Base-by-base conservation (phyloP, 2,329 filamentous ascomycete genomes). In the Gaeumannomyces tritici region DNA sequence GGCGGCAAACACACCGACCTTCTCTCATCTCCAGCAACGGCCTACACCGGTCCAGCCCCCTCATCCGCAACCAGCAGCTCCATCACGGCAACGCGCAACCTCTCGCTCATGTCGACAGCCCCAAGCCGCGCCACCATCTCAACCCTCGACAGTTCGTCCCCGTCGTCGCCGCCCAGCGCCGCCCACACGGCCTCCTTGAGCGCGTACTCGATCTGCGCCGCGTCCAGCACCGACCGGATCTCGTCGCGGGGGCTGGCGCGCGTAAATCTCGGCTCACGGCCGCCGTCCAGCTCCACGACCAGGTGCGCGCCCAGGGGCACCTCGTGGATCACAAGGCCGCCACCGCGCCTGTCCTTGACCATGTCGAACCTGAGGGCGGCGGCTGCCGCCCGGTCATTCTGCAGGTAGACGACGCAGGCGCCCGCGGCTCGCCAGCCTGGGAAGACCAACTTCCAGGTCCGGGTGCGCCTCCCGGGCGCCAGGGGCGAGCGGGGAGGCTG, bases 111-210 rank as follows among this genome's bases (percentile, higher is more conserved):
- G 2, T 62, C 56, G 18, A 59, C 12, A 9, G 35, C 35, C 56
- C 55, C 56, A 21, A 62, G 21, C 12, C 54, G n/a, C n/a, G 28
- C 21, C 54, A 61, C 11, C 24, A 42, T 21, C 29, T 56, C 51
- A 6, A 35, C 11, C 29, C 9, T 57, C 24, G 54, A 15, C 13
- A 13, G 59, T 9, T 26, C 7, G 4, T n/a, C 26, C 35, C 8
- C 29, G 9, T 35, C 29, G 6, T 24, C 21, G 4, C 55, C 56
- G 28, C 15, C 42, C 6, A 62, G 21, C 21, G 29, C 27, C 2
- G 26, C 57, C 61, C 61, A 62, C 8, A 62, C 54, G 21, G 56
- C 21, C 6, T 62, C 61, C n/a, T 62, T 62, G 18, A 62, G 35
- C 35, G 42, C 47, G 24, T 62, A 62, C 42, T 62, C 61, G 18